Base-by-base conservation (phyloP, 139 green algal species). In the Diplosphaera chodatii region DNA sequence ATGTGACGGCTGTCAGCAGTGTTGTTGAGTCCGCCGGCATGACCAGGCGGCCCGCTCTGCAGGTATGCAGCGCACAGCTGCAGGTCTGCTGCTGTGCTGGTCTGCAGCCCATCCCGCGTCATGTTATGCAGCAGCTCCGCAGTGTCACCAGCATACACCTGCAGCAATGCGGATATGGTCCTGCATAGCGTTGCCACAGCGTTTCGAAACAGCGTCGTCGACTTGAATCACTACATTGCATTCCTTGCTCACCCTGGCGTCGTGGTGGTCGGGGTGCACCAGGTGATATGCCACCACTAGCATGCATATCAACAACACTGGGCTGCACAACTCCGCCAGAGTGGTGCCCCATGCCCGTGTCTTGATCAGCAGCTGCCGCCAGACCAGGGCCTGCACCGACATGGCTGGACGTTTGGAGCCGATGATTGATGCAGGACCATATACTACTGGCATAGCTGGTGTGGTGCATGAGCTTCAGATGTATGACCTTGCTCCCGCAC, bases 341-440 rank as follows among this genome's bases (percentile, higher is more conserved):
- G 71, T 71, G 63, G 2, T 71, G 28, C 23, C 40, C 31, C 18
- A 66, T 23, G 29, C n/a, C 21, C 71, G 34, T 4, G 28, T 32
- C 63, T 76, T 76, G 29, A 70, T 5, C 30, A 76, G 23, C 40
- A 29, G 66, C 30, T 76, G 71, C 40, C 64, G 40, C 64, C 71
- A 70, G 10, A 66, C 29, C 29, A 76, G 40, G 20, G 71, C 71
- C 64, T 76, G 63, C 21, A 67, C n/a, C n/a, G n/a, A n/a, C n/a
- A n/a, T n/a, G n/a, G n/a, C n/a, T n/a, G n/a, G n/a, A n/a, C n/a
- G n/a, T n/a, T n/a, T n/a, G n/a, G n/a, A n/a, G n/a, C n/a, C n/a
- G n/a, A n/a, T n/a, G n/a, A n/a, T n/a, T n/a, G n/a, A n/a, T n/a
- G n/a, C n/a, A n/a, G n/a, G n/a, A n/a, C n/a, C n/a, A n/a, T n/a